Percentiles rank a stretch among this genome's conserved stretches.
These are phyloP conservation scores for Tulasnella sp. DNA, from an alignment of 768 basidiomycete species.

Conservation along the genomic window DNA sequence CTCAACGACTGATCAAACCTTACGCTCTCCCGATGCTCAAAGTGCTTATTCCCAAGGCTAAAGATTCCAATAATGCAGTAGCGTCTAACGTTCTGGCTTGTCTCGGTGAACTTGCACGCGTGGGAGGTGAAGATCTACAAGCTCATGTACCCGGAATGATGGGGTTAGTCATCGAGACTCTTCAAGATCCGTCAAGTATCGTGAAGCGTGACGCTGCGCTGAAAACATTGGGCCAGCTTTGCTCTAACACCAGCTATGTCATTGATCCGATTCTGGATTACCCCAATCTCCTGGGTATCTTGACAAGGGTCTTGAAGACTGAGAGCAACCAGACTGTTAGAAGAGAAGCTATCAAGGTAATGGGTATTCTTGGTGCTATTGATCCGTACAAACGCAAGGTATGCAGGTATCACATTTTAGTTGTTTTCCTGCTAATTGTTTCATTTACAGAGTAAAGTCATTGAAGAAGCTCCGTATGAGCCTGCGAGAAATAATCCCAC, in stretches of 20 bases:
- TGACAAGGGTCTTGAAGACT: slow-evolving; percentile 73
- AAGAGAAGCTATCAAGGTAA: slow-evolving; percentile 84
- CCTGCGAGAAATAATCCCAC: slow-evolving; percentile 34
- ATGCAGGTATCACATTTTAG: slow-evolving; percentile 17
- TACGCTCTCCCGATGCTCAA: slow-evolving; percentile 92
- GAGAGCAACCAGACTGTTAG: slow-evolving; percentile 59
- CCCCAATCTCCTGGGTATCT: slow-evolving; percentile 74
- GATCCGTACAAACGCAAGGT: slow-evolving; percentile 95
- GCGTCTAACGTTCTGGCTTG: slow-evolving; percentile 89
- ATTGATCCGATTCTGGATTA: slow-evolving; percentile 82
- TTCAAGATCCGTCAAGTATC: slow-evolving; percentile 76
- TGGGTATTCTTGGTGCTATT: slow-evolving; percentile 89
- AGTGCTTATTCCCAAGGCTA: slow-evolving; percentile 79
- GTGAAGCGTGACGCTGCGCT: slow-evolving; percentile 85
- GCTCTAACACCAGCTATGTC: slow-evolving; percentile 90
- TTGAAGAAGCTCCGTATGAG: slow-evolving; percentile 53
- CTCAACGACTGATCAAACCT: slow-evolving; percentile 86
- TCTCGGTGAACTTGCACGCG: slow-evolving; percentile 83
- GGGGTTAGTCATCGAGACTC: slow-evolving; percentile 73
- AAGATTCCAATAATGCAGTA: slow-evolving; percentile 72
- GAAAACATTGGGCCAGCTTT: slow-evolving; percentile 87
- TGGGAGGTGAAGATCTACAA: slow-evolving; percentile 83
- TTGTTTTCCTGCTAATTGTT: slow-evolving; percentile 5
- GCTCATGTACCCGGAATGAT: slow-evolving; percentile 78
- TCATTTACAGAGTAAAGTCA: slow-evolving; percentile 25